These are phyloP conservation scores for Tylopilus sp. DNA, from an alignment of 768 basidiomycete genomes.

Conservation along the genomic window DNA sequence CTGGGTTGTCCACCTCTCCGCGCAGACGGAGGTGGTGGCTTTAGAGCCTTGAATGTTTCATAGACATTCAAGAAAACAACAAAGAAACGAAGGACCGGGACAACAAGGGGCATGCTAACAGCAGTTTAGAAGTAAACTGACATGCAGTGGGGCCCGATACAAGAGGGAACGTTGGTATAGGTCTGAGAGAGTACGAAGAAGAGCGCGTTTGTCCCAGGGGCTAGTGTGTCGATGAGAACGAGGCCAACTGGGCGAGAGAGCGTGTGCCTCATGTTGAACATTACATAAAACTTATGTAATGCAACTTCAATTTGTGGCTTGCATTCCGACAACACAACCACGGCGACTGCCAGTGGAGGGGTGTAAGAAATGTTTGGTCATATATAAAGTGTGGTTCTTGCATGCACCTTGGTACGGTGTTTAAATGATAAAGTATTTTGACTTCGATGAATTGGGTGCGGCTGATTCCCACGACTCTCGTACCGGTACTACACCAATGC, in stretches of 20 bases:
- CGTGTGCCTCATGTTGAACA: conserved; percentile 11
- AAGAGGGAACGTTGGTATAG: neutral
- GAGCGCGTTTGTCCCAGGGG: conserved; percentile 8
- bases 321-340: neutral
- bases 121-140: conserved; percentile 4
- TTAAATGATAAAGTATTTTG: too few relatives aligned
- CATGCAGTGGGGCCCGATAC: conserved; percentile 6
- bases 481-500: conserved; percentile 50
- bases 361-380: neutral
- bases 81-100: conserved; percentile 60
- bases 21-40: conserved; percentile 53
- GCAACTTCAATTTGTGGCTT: neutral
- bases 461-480: conserved; percentile 18
- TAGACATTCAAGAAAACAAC: conserved; percentile 79
- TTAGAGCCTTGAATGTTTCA: conserved; percentile 82
- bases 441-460: too few relatives aligned
- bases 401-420: too few relatives aligned
- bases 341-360: neutral
- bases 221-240: conserved; percentile 19
- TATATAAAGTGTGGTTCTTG: too few relatives aligned
- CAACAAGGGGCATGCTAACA: conserved; percentile 59
- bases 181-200: neutral
- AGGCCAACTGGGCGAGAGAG: neutral
- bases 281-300: conserved; percentile 20
- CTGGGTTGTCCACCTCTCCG: conserved; percentile 57